Percentiles rank a stretch among this genome's conserved stretches.
Evolutionary conservation across 2,329 filamentous ascomycete genomes (phyloP).

Genomic region (Penicillium sp.): DNA sequence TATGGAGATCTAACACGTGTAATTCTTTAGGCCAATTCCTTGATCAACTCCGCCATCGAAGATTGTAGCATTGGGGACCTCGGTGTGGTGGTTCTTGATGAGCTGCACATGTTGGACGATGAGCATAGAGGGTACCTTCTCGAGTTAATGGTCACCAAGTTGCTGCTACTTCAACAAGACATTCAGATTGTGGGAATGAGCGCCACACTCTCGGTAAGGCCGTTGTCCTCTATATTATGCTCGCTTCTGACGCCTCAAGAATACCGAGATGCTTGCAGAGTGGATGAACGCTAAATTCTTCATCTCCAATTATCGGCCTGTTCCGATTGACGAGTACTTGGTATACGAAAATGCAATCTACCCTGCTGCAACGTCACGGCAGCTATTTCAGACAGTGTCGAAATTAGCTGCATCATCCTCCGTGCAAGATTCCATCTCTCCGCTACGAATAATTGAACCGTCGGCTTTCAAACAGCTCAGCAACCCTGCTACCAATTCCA

Average conservation of each 20-base stretch:
- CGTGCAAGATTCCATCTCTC: conserved; percentile 31
- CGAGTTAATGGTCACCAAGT: conserved; percentile 67
- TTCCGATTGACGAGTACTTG: conserved; percentile 70
- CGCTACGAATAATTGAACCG: conserved; percentile 46
- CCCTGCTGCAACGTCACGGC: conserved; percentile 53
- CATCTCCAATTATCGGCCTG: conserved; percentile 64
- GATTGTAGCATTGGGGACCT: conserved; percentile 61
- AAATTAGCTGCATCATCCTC: conserved; percentile 41
- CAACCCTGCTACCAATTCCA: conserved; percentile 62
- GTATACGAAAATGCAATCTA: conserved; percentile 67
- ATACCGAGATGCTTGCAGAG: conserved; percentile 60
- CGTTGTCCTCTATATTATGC: neutral
- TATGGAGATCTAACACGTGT: conserved; percentile 1
- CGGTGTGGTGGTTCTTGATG: conserved; percentile 64
- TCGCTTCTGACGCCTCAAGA: conserved; percentile 43
- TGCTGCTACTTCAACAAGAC: conserved; percentile 60
- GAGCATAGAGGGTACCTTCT: conserved; percentile 68
- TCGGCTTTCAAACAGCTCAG: conserved; percentile 58
- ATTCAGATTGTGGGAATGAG: conserved; percentile 75
- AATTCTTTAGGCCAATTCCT: conserved; percentile 59
- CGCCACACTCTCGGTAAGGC: conserved; percentile 62
- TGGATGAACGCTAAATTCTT: conserved; percentile 69
- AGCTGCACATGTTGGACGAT: conserved; percentile 77
- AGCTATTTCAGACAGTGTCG: conserved; percentile 53
- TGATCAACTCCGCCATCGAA: conserved; percentile 67